Percentiles rank a stretch among this genome's conserved stretches.
Conservation (phyloP, 2,329 filamentous ascomycete genomes). For the Diaporthe helianthi region DNA sequence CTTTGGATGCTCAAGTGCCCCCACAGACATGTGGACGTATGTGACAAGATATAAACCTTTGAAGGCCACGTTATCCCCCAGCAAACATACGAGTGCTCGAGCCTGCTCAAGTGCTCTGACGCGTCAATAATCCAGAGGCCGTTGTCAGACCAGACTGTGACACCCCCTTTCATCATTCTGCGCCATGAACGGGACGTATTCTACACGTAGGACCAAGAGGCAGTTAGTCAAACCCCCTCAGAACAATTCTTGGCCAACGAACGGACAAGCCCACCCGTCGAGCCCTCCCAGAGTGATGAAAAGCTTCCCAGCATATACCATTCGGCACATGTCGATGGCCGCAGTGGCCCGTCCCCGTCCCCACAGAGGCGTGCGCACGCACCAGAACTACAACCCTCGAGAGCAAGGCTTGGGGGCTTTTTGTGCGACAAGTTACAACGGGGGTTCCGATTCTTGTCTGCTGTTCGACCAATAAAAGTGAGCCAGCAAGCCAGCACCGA, state of each 20-base stretch:
- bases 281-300: not conserved
- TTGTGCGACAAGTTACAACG: not conserved
- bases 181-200: not conserved
- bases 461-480: not conserved
- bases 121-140: not conserved
- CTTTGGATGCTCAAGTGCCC: too few relatives aligned
- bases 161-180: not conserved
- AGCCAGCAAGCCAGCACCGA: not conserved
- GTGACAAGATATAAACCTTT: not conserved
- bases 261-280: too few relatives aligned
- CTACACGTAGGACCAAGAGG: not conserved
- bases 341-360: not conserved
- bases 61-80: not conserved
- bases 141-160: not conserved
- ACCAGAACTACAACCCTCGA: not conserved
- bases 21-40: not conserved
- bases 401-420: not conserved
- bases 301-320: not conserved
- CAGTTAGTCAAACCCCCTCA: not conserved
- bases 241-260: not conserved
- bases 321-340: not conserved
- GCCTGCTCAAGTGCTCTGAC: not conserved
- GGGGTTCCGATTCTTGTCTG: not conserved
- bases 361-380: conserved; percentile 3
- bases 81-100: not conserved